Percentiles rank a stretch among this genome's conserved stretches.
phyloP scores from a whole-genome alignment of 2,329 filamentous ascomycete species.

The Dothistroma septosporum region DNA sequence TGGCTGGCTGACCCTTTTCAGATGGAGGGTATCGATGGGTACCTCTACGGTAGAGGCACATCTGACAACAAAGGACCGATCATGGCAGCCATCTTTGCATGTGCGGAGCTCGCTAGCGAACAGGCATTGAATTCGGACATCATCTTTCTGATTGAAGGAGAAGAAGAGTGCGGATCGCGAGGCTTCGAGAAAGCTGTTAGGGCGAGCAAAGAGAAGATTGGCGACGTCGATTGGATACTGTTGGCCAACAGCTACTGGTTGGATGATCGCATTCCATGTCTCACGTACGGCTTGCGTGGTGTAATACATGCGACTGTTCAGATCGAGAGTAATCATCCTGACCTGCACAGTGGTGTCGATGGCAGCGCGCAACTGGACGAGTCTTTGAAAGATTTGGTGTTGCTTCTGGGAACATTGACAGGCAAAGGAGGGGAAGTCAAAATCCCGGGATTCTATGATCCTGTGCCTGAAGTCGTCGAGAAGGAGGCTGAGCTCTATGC shows the following conservation, averaged over 20 bases:
- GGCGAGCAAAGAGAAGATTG: conserved; percentile 77
- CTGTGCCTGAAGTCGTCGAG: conserved; percentile 68
- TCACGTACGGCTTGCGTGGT: conserved; percentile 90
- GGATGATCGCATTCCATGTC: conserved; percentile 88
- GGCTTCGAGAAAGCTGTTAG: conserved; percentile 82
- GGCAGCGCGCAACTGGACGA: conserved; percentile 87
- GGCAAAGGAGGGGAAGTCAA: conserved; percentile 74
- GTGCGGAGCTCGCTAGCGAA: conserved; percentile 81
- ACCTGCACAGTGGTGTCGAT: conserved; percentile 95
- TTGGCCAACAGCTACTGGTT: conserved; percentile 98
- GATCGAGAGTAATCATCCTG: conserved; percentile 78
- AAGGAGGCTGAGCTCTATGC: conserved; percentile 78
- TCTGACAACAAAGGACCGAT: conserved; percentile 98
- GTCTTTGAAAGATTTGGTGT: conserved; percentile 83
- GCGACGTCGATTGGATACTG: conserved; percentile 87
- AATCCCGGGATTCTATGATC: conserved; percentile 85
- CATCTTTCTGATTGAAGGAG: conserved; percentile 90
- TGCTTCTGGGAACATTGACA: conserved; percentile 76
- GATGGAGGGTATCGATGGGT: conserved; percentile 85
- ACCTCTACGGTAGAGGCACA: conserved; percentile 90
- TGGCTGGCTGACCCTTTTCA: conserved; percentile 88
- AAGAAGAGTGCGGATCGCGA: conserved; percentile 90
- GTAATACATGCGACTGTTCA: conserved; percentile 91
- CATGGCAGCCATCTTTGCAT: conserved; percentile 87
- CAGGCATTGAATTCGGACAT: conserved; percentile 82